phyloP scores from a whole-genome alignment of 2,329 filamentous ascomycete species.

The Rutstroemia sp. region DNA sequence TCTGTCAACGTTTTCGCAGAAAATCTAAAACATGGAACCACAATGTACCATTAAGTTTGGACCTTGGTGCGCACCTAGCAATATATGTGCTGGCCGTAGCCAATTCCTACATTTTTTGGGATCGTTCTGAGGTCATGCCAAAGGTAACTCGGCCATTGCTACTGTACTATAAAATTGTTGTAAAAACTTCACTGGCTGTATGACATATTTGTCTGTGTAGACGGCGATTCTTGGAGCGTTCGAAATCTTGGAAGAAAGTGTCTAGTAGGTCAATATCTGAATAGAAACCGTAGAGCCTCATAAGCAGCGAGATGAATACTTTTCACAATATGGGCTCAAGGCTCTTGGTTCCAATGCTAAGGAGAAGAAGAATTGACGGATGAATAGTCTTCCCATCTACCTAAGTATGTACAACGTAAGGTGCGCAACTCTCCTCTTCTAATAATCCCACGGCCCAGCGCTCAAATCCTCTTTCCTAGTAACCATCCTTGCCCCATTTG shows the following conservation, averaged over 20 bases:
- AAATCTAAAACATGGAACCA: not conserved
- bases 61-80: not conserved
- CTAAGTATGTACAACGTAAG: constrained; percentile 21
- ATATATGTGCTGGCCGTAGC: not conserved
- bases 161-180: no score
- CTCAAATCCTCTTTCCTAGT: constrained; percentile 28
- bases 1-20: no score
- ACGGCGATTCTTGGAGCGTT: no score
- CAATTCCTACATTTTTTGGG: not conserved
- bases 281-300: no score
- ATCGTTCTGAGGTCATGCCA: no score
- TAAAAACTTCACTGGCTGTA: no score
- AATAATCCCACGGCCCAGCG: not conserved
- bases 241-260: no score
- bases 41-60: not conserved
- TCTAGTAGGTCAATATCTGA: no score
- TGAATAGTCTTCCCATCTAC: not conserved
- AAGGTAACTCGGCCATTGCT: no score
- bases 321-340: no score
- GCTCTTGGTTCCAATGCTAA: not conserved
- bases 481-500: constrained; percentile 99
- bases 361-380: not conserved
- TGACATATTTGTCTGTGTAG: no score
- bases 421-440: constrained; percentile 13
- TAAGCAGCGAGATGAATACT: no score